Evolutionary conservation across 192 early-diverging fungal species (phyloP).

Genomic region (Backusella mclennaniae): DNA sequence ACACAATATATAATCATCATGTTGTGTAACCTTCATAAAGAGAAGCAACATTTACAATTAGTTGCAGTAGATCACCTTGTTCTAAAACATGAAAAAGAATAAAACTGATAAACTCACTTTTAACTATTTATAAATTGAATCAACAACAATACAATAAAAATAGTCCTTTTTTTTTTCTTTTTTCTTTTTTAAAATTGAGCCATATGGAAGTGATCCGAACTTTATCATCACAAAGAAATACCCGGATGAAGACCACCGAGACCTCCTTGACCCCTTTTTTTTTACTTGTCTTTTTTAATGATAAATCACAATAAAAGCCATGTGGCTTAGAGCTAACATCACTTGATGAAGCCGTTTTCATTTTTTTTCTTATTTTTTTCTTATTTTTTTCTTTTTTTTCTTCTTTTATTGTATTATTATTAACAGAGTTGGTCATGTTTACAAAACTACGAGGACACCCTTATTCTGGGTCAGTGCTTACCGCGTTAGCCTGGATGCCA

Average conservation of each 20-base stretch:
- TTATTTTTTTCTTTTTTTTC: not conserved
- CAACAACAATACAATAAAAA: not conserved
- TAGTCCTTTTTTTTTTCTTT: not conserved
- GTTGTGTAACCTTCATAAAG: too few species aligned
- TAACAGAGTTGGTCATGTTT: not conserved
- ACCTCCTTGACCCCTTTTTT: not conserved
- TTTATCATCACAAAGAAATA: not conserved
- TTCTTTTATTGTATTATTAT: not conserved
- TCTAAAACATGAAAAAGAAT: not conserved
- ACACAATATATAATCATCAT: too few species aligned
- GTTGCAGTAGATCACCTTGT: too few species aligned
- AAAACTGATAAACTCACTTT: not conserved
- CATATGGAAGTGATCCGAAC: not conserved
- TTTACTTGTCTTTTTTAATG: too few species aligned
- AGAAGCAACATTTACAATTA: too few species aligned
- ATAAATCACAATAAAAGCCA: not conserved
- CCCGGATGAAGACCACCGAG: not conserved
- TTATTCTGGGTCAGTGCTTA: slow-evolving; percentile 22
- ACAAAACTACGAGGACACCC: slow-evolving; percentile 16
- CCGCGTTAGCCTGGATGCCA: slow-evolving; percentile 45
- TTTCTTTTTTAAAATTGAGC: not conserved
- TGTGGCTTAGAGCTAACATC: not conserved
- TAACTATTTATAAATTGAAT: not conserved
- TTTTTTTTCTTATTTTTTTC: not conserved
- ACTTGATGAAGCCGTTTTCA: not conserved